These are phyloP conservation scores for Sisymbrium irio DNA, from an alignment of 345 rosid genomes.

Conservation along the genomic window DNA sequence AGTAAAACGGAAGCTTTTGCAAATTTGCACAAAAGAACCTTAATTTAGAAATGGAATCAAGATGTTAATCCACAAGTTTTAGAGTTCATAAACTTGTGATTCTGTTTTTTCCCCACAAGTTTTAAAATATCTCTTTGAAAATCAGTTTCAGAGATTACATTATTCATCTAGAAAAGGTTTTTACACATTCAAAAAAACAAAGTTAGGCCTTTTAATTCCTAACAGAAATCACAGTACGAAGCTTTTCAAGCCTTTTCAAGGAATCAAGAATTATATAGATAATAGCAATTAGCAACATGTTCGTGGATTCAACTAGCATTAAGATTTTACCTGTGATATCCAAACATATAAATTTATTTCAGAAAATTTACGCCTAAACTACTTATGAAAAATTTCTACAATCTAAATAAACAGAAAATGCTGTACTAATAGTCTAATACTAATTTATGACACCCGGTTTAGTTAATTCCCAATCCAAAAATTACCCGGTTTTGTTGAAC, in stretches of 20 bases:
- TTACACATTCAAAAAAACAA: not conserved
- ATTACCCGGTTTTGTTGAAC: slow-evolving; percentile 5
- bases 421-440: not conserved
- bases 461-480: not conserved
- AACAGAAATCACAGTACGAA: not conserved
- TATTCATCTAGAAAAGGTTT: not conserved
- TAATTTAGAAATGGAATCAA: not conserved
- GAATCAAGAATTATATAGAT: not conserved
- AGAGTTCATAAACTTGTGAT: too few relatives aligned
- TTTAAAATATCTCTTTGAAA: not conserved
- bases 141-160: not conserved
- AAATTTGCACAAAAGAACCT: not conserved
- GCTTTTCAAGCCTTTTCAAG: not conserved
- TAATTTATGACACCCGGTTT: not conserved
- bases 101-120: not conserved
- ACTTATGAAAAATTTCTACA: not conserved
- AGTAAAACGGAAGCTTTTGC: not conserved
- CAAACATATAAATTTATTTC: not conserved
- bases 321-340: not conserved
- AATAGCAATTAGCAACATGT: not conserved
- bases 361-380: not conserved
- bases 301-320: not conserved
- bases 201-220: not conserved
- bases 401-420: not conserved
- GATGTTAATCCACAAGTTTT: not conserved